Base-by-base conservation (phyloP, 164 flowering plant genomes). In the Vitis vinifera region DNA sequence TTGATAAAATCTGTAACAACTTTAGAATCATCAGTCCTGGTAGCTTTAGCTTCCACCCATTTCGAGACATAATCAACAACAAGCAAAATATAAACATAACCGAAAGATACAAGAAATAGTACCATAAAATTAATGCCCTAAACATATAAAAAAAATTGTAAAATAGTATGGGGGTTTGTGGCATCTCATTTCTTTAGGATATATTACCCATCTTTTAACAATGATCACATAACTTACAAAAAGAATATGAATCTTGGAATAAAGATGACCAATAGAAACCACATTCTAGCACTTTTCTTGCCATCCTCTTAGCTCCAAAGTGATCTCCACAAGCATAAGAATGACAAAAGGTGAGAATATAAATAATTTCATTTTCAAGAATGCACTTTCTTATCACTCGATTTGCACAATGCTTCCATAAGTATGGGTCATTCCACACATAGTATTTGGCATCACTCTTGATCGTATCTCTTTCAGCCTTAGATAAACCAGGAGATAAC, bases 91-190 rank as follows among this genome's bases (percentile, higher is more conserved):
- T 55, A 67, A 8, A n/a, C 9, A 37, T 30, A 4, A 15, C 69
- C 51, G 56, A 9, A 55, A 15, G 61, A 67, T 2, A 9, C 6
- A 30, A 30, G 55, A 48, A 66, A 66, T 0, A 16, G 59, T 1
- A 44, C 58, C 68, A 66, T 66, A 27, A 66, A 73, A 55, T 73
- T 68, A 10, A 74, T 68, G 8, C 77, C 65, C 68, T 72, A 74
- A 15, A 64, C 55, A 30, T 19, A 60, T 19, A 31, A 70, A 70
- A 13, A 13, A 62, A 30, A 14, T 70, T 30, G 62, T 31, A 11
- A 37, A 56, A 11, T 13, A 56, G 9, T 8, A 72, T 72, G 1
- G 65, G 61, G 3, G 12, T 12, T 9, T 0, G 49, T 10, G 75
- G 75, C 65, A 65, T 65, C 14, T 65, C 27, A 58, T 72, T 59